These are phyloP conservation scores for Lentinula sp. DNA, from an alignment of 768 basidiomycete species.

Conservation along the genomic window DNA sequence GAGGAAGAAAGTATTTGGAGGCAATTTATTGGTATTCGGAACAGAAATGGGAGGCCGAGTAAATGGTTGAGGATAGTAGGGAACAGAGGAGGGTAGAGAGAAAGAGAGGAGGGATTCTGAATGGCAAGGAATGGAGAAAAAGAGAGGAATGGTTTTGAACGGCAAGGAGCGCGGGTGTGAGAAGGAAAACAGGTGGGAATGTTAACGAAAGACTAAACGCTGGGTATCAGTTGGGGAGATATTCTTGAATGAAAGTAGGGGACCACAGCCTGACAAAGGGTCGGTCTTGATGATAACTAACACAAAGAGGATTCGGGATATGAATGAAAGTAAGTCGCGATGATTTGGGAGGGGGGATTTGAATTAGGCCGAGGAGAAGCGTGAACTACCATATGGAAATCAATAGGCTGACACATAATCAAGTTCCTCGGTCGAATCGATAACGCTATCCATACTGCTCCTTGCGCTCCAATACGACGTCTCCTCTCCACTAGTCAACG, in stretches of 20 bases:
- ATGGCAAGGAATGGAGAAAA: not conserved
- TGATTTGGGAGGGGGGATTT: too few species aligned
- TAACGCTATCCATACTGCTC: not conserved
- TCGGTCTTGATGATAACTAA: not conserved
- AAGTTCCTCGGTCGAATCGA: not conserved
- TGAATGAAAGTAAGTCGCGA: not conserved
- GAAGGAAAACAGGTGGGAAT: not conserved
- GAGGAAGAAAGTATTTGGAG: too few species aligned
- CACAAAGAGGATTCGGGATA: not conserved
- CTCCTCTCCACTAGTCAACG: not conserved
- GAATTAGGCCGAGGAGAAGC: not conserved
- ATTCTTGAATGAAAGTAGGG: not conserved
- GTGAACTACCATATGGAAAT: not conserved
- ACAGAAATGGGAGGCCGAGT: too few species aligned
- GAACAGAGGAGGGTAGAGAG: not conserved
- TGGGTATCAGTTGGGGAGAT: not conserved
- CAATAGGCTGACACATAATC: not conserved
- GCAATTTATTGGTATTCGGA: too few species aligned
- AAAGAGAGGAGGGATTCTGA: not conserved
- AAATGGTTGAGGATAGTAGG: not conserved
- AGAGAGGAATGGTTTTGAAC: not conserved
- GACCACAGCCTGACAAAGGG: not conserved
- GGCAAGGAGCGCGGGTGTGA: not conserved
- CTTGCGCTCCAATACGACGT: slow-evolving; percentile 2
- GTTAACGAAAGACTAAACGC: not conserved